Evolutionary conservation across 352 stramenopile genomes (phyloP), one percentile per base, ranked within the genome.

Genomic region (Phytopythium helicoides): DNA sequence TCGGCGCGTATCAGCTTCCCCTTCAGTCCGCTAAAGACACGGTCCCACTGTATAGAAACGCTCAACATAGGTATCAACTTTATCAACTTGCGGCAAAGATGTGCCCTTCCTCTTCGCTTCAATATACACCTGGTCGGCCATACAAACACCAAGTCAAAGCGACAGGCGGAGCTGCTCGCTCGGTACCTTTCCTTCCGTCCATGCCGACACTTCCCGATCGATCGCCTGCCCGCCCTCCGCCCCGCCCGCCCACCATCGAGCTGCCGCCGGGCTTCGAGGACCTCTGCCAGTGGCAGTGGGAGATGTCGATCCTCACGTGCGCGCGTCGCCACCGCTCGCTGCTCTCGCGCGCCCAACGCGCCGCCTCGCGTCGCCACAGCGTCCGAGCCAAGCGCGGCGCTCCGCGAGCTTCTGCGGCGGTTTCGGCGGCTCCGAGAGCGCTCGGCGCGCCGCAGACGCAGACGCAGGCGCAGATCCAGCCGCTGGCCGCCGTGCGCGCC

Each of bases 241-340:
- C 23, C 12, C 6, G 16, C 18, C 44, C 21, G 21, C 48, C 36
- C 12, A 73, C 49, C 2, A 74, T 74, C 62, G 65, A 68, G 54
- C 47, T 62, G 39, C 38, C 61, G 34, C 53, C 47, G 31, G 66
- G 67, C 42, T 66, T 72, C 31, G 64, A 71, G 47, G 54, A 73
- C 10, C 38, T 74, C 35, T 71, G 76, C 47, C 64, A 57, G 38
- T 72, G 59, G 56, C 67, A 75, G 40, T 77, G 66, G 67, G 73
- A 87, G 49, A 85, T 87, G 76, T 72, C 76, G 45, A 58, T 87
- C 37, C 69, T 87, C 38, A 74, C 58, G 45, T 85, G 64, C 51
- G 61, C 71, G 48, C 71, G 66, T 28, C 73, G 76, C 26, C 62
- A 87, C 56, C 76, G 76, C 44, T 68, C 71, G 36, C 62, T 81